phyloP scores from a whole-genome alignment of 1,284 basidiomycete genomes.

The Coniferiporia weirii region DNA sequence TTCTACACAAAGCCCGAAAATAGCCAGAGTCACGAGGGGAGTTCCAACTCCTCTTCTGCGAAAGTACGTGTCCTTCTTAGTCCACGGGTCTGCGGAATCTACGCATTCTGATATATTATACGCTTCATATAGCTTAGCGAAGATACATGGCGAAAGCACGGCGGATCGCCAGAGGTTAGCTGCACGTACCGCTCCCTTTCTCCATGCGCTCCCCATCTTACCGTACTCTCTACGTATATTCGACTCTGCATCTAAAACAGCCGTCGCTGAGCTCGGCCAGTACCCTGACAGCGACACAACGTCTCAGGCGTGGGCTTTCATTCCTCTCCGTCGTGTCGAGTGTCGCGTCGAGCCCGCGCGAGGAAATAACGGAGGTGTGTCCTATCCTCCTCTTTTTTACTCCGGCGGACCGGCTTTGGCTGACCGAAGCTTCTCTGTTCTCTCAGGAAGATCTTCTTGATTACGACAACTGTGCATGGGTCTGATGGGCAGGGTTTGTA shows the following conservation, averaged over 20 bases:
- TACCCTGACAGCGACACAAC: not conserved
- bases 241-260: not conserved
- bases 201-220: not conserved
- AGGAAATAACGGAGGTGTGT: slow-evolving; percentile 11
- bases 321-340: slow-evolving; percentile 17
- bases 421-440: not conserved
- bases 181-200: not conserved
- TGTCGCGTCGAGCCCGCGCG: slow-evolving; percentile 16
- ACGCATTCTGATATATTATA: not conserved
- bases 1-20: not conserved
- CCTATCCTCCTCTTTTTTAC: not conserved
- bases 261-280: slow-evolving; percentile 1
- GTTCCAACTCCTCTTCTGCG: not conserved
- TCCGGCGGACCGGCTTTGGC: not conserved
- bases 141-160: not conserved
- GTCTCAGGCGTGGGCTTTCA: slow-evolving; percentile 14
- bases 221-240: not conserved
- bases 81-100: not conserved
- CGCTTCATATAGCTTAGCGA: not conserved
- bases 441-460: not conserved
- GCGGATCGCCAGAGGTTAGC: slow-evolving; percentile 14
- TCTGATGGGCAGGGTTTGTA: not conserved
- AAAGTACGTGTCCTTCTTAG: not conserved
- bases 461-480: not conserved
- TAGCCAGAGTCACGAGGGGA: not conserved